Evolutionary conservation across 2,329 filamentous ascomycete species (phyloP), one percentile per base, ranked within the genome.

Genomic region (Aspergillus sergii): DNA sequence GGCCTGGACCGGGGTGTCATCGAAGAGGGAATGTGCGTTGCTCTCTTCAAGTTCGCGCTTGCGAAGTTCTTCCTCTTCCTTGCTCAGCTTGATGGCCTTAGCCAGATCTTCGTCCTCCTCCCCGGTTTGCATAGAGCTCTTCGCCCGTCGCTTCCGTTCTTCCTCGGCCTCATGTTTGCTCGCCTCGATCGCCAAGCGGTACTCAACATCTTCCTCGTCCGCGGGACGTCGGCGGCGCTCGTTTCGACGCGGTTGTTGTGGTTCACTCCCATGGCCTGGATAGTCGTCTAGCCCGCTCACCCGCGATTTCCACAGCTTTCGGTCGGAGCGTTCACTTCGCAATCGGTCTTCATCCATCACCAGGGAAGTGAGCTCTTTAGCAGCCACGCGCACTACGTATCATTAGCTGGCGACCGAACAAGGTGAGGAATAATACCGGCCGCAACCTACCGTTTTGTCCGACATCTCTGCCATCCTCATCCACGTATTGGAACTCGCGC

Each of bases 141-240:
- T 83, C 61, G 85, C 83, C 71, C 91, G 87, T 50, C 94, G 89
- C 81, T 88, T 93, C 77, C 81, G 84, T 71, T 98, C 94, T 73
- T 97, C 94, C 75, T 98, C 95, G 60, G 96, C 94, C 75, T 98
- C 94, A 65, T 90, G 88, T 81, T 95, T 97, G 83, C 94, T 98
- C 9, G 94, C 94, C 80, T 98, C 94, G 53, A 98, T 88, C 0
- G 95, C 95, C 71, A 98, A 82, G 70, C 87, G 89, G 76, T 96
- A 95, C 78, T 99, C 95, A 43, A 93, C 84, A 76, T 99, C 95
- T 39, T 97, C 93, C 51, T 96, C 93, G 4, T 94, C 91, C 26
- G 82, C 83, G 64, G 81, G 82, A 59, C 81, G 83, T 62, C 83
- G 79, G 39, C 81, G 82, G 79, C 82, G 74, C 26, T 81, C 76